Percentiles rank a stretch among this genome's conserved stretches.
Evolutionary conservation across 2,329 filamentous ascomycete species (phyloP).

Genomic region (Paraphaeosphaeria minitans): DNA sequence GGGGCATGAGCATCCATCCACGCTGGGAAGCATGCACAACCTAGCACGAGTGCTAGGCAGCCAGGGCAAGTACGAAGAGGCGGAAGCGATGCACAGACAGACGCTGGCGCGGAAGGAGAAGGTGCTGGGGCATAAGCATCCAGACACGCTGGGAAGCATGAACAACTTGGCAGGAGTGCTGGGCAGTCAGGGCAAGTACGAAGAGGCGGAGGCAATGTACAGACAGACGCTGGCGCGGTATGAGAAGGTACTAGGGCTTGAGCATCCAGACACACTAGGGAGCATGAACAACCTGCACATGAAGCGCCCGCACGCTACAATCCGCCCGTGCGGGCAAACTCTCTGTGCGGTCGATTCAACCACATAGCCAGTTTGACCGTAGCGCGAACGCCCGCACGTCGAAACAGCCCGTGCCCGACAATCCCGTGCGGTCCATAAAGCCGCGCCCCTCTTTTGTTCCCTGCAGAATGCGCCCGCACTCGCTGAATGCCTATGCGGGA

Average conservation of each 20-base stretch:
- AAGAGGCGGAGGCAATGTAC: not conserved
- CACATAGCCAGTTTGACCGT: not conserved
- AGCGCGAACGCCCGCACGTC: not conserved
- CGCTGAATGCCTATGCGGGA: too few species aligned
- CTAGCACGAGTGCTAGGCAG: not conserved
- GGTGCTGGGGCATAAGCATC: not conserved
- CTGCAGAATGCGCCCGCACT: too few species aligned
- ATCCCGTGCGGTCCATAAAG: not conserved
- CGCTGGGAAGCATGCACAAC: not conserved
- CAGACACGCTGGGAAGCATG: not conserved
- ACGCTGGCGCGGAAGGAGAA: not conserved
- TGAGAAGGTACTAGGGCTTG: not conserved
- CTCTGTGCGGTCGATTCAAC: not conserved
- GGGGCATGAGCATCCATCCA: not conserved
- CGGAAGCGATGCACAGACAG: not conserved
- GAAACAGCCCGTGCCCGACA: not conserved
- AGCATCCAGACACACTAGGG: not conserved
- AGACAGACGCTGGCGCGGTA: not conserved
- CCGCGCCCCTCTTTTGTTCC: not conserved
- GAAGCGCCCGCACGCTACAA: not conserved
- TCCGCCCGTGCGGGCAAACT: too few species aligned
- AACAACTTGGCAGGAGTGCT: not conserved
- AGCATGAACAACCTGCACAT: not conserved
- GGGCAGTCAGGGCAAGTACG: not conserved
- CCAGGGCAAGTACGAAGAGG: not conserved